phyloP scores from a whole-genome alignment of 176 grass and related monocot genomes.

The Bolboschoenus planiculmis region DNA sequence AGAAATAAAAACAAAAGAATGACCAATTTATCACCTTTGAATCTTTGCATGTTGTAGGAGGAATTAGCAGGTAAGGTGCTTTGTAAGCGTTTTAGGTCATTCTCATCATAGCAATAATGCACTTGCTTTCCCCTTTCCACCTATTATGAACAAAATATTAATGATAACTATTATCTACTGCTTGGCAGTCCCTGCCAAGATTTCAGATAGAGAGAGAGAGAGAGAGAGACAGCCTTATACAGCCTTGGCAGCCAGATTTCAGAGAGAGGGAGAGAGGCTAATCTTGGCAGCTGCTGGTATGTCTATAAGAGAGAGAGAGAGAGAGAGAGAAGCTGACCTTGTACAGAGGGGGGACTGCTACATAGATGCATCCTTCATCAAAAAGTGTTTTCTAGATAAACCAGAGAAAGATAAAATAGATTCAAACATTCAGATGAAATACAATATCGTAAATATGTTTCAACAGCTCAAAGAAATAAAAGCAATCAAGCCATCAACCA shows the following conservation, averaged over 20 bases:
- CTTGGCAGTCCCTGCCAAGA: neutral
- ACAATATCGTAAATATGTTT: neutral
- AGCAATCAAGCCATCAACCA: neutral
- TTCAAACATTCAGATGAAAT: constrained; percentile 5
- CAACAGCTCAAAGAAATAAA: neutral
- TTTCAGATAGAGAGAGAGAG: neutral
- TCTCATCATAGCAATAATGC: constrained; percentile 85
- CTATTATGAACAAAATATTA: constrained; percentile 35
- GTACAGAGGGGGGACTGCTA: constrained; percentile 94
- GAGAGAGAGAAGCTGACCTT: constrained; percentile 38
- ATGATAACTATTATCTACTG: neutral
- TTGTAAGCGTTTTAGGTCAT: constrained; percentile 58
- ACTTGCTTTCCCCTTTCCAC: constrained; percentile 93
- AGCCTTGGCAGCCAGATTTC: too few species aligned
- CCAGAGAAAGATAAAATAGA: constrained; percentile 17
- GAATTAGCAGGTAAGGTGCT: constrained; percentile 77
- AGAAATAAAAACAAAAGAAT: neutral
- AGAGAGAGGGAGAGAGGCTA: neutral
- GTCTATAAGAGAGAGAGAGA: neutral
- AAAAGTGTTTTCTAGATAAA: constrained; percentile 78
- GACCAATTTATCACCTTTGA: constrained; percentile 53
- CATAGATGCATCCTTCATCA: constrained; percentile 95
- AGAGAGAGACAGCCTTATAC: too few species aligned
- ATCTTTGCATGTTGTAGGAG: constrained; percentile 76
- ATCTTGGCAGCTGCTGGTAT: neutral